A percentile compares a stretch with the other conserved stretches of the same genome.
Evolutionary conservation across 2,329 filamentous ascomycete genomes (phyloP).

Genomic region (Emericellopsis cladophorae): DNA sequence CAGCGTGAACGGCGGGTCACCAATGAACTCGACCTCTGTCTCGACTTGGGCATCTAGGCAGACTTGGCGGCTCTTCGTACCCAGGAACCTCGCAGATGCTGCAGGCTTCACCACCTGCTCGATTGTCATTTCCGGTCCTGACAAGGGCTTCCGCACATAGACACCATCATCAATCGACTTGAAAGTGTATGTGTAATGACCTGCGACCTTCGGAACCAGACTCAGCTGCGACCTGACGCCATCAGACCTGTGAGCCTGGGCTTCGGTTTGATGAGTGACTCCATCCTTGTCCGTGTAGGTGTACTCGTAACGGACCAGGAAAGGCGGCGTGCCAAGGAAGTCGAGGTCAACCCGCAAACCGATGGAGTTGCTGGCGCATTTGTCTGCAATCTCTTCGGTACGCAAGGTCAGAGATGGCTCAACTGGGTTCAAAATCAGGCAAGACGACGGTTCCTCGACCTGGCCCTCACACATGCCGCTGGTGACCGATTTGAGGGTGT

Average conservation of each 20-base stretch:
- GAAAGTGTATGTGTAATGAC: constrained; percentile 80
- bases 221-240: constrained; percentile 68
- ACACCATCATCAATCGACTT: constrained; percentile 69
- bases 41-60: constrained; percentile 76
- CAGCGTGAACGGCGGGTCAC: constrained; percentile 76
- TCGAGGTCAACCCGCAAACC: constrained; percentile 82
- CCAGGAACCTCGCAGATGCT: constrained; percentile 62
- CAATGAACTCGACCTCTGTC: constrained; percentile 61
- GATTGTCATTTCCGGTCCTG: constrained; percentile 46
- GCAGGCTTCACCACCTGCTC: constrained; percentile 91
- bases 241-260: no score
- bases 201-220: constrained; percentile 68
- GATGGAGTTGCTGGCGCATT: constrained; percentile 87
- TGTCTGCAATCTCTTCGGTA: constrained; percentile 78
- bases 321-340: constrained; percentile 84
- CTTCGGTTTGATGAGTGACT: no score
- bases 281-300: constrained; percentile 45
- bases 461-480: constrained; percentile 79
- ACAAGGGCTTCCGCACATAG: constrained; percentile 55
- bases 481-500: constrained; percentile 68
- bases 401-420: constrained; percentile 67
- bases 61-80: constrained; percentile 44
- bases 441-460: constrained; percentile 87
- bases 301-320: constrained; percentile 64
- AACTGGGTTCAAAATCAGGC: constrained; percentile 79